Evolutionary conservation across 352 stramenopile genomes (phyloP), one percentile per base, ranked within the genome.

Genomic region (Paralagenidium karlingii): DNA sequence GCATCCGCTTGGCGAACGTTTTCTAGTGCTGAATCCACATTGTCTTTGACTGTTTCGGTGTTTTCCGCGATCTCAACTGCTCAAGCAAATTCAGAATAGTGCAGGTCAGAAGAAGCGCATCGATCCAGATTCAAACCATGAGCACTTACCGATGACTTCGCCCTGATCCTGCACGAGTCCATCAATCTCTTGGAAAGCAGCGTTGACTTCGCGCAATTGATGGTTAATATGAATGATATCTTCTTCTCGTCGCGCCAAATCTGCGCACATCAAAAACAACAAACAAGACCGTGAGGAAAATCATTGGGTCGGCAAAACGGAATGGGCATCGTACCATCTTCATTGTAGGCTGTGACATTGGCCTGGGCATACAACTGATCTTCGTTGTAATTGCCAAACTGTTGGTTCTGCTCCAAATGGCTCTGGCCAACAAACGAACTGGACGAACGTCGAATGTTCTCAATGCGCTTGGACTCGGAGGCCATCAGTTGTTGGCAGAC

Each of bases 221-320:
- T 89, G 75, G 52, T 88, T 89, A 49, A 91, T 91, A 39, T 89
- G 77, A 43, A 91, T 63, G 34, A 91, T 91, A 33, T 91, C 78
- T 20, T 91, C 69, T 44, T 91, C 78, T 58, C 78, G 57, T 37
- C 75, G 60, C 22, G 73, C 68, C 24, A 91, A 19, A 42, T 91
- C 77, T 90, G 43, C 21, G 15, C 5, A 34, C 21, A 42, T 13
- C 29, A 46, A 15, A 12, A 54, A 22, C 10, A 31, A 21, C 11
- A 15, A 10, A 40, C 34, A 45, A 5, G 34, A 7, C 58, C 49
- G 24, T 38, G 3, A 26, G 15, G n/a, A 21, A 11, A 37, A 40
- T 12, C 31, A 4, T 10, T 18, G 18, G 19, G 19, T 4, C 20
- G 27, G 10, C 24, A 6, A 22, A 20, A 16, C 19, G 26, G 9